Percentiles rank a stretch among this genome's conserved stretches.
These are phyloP conservation scores for Lipomyces anomalus DNA, from an alignment of 805 yeast genomes.

Conservation along the genomic window DNA sequence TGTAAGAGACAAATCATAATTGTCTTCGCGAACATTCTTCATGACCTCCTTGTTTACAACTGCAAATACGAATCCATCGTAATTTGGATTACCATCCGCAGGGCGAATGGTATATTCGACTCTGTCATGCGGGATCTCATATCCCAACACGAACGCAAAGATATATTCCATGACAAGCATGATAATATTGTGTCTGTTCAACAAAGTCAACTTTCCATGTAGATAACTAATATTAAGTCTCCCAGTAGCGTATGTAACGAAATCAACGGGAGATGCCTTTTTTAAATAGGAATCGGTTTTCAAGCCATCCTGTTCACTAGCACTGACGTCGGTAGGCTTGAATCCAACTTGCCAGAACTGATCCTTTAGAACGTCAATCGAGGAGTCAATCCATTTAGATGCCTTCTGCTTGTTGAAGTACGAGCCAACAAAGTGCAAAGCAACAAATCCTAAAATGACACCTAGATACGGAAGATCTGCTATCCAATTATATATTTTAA, in stretches of 20 bases:
- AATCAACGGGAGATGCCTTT: conserved; percentile 60
- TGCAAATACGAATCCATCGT: conserved; percentile 73
- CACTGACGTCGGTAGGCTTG: conserved; percentile 14
- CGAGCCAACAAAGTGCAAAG: conserved; percentile 55
- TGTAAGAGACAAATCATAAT: conserved; percentile 80
- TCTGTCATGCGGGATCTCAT: conserved; percentile 44
- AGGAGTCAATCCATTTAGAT: conserved; percentile 45
- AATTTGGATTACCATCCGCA: conserved; percentile 40
- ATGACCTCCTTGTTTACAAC: conserved; percentile 79
- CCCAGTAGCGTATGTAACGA: conserved; percentile 77
- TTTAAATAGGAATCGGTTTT: conserved; percentile 32
- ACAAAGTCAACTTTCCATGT: conserved; percentile 54
- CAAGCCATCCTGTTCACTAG: conserved; percentile 34
- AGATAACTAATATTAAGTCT: conserved; percentile 68
- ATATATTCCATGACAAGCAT: conserved; percentile 59
- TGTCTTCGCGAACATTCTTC: conserved; percentile 67
- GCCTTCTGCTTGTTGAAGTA: conserved; percentile 53
- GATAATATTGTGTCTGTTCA: conserved; percentile 75
- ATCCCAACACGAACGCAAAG: conserved; percentile 51
- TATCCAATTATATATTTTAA: conserved; percentile 64
- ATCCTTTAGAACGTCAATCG: conserved; percentile 48
- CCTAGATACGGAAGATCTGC: conserved; percentile 57
- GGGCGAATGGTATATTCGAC: conserved; percentile 61
- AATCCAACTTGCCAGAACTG: conserved; percentile 76
- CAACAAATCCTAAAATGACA: conserved; percentile 45